Evolutionary conservation across 1,139 yeast genomes (phyloP).

Genomic region (Geotrichum histeridarum): DNA sequence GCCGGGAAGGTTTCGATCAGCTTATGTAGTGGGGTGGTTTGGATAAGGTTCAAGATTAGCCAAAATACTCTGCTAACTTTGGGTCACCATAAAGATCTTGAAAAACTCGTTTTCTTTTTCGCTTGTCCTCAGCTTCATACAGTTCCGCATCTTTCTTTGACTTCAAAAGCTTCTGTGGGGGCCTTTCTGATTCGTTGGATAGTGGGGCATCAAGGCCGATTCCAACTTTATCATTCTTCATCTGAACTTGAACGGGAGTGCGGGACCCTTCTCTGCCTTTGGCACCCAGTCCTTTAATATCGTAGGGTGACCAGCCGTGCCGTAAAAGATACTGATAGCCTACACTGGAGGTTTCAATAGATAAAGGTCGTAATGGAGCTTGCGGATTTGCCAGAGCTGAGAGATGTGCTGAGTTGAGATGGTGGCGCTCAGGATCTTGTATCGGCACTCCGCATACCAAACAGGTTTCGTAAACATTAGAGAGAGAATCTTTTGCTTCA

Average conservation of each 20-base stretch:
- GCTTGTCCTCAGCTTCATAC: conserved; percentile 17
- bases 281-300: conserved; percentile 27
- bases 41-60: background rate
- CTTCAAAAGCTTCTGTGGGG: conserved; percentile 13
- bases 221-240: conserved; percentile 23
- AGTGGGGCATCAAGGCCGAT: conserved; percentile 20
- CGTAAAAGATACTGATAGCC: conserved; percentile 25
- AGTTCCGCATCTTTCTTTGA: conserved; percentile 8
- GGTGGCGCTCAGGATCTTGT: conserved; percentile 19
- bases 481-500: background rate
- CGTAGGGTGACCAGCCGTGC: conserved; percentile 28
- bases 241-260: conserved; percentile 22
- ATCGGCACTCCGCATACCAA: conserved; percentile 19
- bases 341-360: conserved; percentile 16
- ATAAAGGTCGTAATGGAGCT: conserved; percentile 19
- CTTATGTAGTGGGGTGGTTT: too few relatives aligned
- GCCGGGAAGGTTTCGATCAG: too few relatives aligned
- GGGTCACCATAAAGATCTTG: conserved; percentile 20
- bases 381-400: conserved; percentile 18
- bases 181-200: conserved; percentile 3
- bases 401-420: conserved; percentile 21
- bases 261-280: conserved; percentile 28
- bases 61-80: conserved; percentile 8
- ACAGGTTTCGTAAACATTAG: conserved; percentile 14
- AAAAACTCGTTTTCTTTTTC: conserved; percentile 19